Evolutionary conservation across 306 rosid species (phyloP).

Genomic region (Clitoria ternatea): DNA sequence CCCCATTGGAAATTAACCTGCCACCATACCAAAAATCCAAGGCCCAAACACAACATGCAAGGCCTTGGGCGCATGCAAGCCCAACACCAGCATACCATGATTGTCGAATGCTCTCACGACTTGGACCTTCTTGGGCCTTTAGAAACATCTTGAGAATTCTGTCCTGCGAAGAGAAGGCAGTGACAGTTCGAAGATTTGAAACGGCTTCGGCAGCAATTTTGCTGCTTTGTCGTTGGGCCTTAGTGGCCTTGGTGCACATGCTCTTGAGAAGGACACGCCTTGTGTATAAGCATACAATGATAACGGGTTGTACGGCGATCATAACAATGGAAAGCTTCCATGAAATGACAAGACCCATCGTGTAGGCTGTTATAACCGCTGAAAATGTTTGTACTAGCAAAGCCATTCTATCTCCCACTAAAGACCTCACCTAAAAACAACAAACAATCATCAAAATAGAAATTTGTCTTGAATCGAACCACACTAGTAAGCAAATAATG

Average conservation of each 20-base stretch:
- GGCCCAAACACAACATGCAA: constrained; percentile 25
- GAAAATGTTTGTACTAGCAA: constrained; percentile 42
- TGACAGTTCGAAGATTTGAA: constrained; percentile 36
- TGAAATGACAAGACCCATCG: constrained; percentile 41
- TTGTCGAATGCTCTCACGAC: constrained; percentile 26
- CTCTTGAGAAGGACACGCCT: constrained; percentile 34
- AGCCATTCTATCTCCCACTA: constrained; percentile 52
- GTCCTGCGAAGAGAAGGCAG: constrained; percentile 48
- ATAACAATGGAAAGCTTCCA: constrained; percentile 46
- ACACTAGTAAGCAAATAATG: not conserved
- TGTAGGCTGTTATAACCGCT: constrained; percentile 42
- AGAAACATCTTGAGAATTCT: constrained; percentile 31
- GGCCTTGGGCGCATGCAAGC: constrained; percentile 26
- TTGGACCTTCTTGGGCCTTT: constrained; percentile 35
- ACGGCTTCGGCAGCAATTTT: constrained; percentile 48
- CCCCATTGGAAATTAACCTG: constrained; percentile 27
- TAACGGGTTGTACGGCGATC: constrained; percentile 41
- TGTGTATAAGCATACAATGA: constrained; percentile 35
- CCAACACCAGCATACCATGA: constrained; percentile 43
- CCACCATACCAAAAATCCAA: constrained; percentile 46
- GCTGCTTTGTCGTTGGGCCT: constrained; percentile 42
- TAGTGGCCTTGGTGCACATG: constrained; percentile 31
- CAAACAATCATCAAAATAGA: not conserved
- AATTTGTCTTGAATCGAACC: not conserved
- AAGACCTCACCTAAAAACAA: constrained; percentile 41